Evolutionary conservation across 2,329 filamentous ascomycete species (phyloP), one percentile per base, ranked within the genome.

Genomic region (Botrytis galanthina): DNA sequence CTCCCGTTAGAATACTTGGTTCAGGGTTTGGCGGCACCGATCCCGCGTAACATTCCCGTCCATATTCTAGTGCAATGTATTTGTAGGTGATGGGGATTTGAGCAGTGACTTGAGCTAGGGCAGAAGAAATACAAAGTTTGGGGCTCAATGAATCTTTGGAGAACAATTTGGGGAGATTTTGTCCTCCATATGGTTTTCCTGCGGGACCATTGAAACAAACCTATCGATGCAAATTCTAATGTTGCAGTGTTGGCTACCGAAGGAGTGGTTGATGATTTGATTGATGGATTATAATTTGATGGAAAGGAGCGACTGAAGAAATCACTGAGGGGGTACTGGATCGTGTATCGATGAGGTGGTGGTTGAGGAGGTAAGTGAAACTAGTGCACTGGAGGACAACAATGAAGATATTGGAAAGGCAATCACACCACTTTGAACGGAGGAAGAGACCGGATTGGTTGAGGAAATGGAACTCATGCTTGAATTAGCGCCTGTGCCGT

Each of bases 21-120:
- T 67, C 62, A 66, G 57, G 71, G 48, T 14, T 71, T 48, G 37
- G 74, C 44, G 20, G 78, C 79, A 79, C 74, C 26, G 73, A 78
- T 8, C 78, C 80, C 7, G 78, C 80, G 73, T 82, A 81, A 75
- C 80, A 82, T 75, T 82, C 80, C 71, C 79, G 75, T 60, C 82
- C 81, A 74, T 82, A 82, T 73, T 82, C 81, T 32, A 82, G 57
- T 51, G 78, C 80, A 7, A 80, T 73, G 61, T 81, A 82, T 29
- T 77, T 72, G 63, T 74, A 78, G 0, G 79, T 78, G 0, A 78
- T 81, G 1, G 78, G 79, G 0, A 79, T 80, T 12, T 74, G 74
- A 20, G 79, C 79, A 39, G 77, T 76, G 4, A 78, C 78, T 37
- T 78, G 72, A 10, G 78, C 78, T 35, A 81, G 75, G 12, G 80